phyloP scores from a whole-genome alignment of 108 stramenopile species.

The Pelagomonas calceolata region DNA sequence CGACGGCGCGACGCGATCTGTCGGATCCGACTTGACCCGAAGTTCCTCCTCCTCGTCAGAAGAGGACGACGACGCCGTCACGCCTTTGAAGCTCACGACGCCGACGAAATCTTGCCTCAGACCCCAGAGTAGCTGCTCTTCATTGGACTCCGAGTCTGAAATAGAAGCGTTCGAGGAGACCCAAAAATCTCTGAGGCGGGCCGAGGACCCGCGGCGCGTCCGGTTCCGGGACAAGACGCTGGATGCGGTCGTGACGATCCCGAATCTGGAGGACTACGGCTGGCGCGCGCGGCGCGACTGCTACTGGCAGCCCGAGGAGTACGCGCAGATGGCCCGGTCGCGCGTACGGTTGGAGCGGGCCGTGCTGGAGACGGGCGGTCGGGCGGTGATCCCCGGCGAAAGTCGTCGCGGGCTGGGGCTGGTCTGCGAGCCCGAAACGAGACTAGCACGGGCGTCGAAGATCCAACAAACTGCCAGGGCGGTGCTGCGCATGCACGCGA shows the following conservation, averaged over 20 bases:
- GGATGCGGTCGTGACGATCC: not conserved
- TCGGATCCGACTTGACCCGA: too few relatives aligned
- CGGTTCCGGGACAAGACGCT: not conserved
- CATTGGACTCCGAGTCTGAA: too few relatives aligned
- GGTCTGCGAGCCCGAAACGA: not conserved
- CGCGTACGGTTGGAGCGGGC: not conserved
- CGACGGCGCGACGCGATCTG: too few relatives aligned
- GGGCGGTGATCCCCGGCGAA: not conserved
- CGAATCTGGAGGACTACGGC: not conserved
- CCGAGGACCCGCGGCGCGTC: not conserved
- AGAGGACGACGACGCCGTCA: too few relatives aligned
- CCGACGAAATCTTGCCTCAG: too few relatives aligned
- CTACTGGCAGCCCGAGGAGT: constrained; percentile 1
- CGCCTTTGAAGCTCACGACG: too few relatives aligned
- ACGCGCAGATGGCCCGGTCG: not conserved
- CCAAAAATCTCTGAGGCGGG: not conserved
- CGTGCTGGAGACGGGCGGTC: not conserved
- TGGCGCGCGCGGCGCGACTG: not conserved
- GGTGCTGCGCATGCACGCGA: not conserved
- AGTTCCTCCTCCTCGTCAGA: too few relatives aligned
- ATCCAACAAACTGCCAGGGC: not conserved
- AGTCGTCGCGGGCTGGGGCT: not conserved
- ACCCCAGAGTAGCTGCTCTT: too few relatives aligned
- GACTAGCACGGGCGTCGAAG: not conserved
- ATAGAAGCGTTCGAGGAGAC: not conserved